A percentile compares a stretch with the other conserved stretches of the same genome.
phyloP scores from a whole-genome alignment of 2,329 filamentous ascomycete species.

The Neoscytalidium dimidiatum region DNA sequence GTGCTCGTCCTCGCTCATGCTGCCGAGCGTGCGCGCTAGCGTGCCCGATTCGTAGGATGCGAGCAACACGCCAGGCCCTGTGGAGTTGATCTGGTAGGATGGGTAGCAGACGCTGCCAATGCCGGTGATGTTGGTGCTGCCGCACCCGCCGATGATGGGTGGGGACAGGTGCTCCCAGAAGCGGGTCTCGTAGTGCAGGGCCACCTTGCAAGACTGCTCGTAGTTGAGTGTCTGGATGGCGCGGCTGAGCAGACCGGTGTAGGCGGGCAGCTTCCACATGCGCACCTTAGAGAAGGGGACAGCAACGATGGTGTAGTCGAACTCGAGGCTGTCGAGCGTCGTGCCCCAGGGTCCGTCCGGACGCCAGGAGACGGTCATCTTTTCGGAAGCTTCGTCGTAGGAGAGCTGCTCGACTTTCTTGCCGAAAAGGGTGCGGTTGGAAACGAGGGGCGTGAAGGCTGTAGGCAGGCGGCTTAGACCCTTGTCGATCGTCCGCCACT shows the following conservation, averaged over 20 bases:
- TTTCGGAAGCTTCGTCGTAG: conserved; percentile 53
- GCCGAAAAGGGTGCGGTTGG: conserved; percentile 58
- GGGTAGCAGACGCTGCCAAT: conserved; percentile 68
- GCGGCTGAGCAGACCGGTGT: conserved; percentile 51
- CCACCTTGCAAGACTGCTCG: conserved; percentile 57
- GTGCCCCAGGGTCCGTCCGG: conserved; percentile 46
- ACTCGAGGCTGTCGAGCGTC: conserved; percentile 51
- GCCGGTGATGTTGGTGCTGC: conserved; percentile 60
- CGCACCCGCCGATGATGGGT: conserved; percentile 67
- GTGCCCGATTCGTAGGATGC: conserved; percentile 58
- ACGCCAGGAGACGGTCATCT: conserved; percentile 62
- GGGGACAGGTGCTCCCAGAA: conserved; percentile 58
- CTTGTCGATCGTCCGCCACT: conserved; percentile 67
- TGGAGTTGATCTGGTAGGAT: conserved; percentile 65
- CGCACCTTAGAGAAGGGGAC: conserved; percentile 66
- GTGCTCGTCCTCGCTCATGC: conserved; percentile 60
- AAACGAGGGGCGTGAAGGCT: conserved; percentile 64
- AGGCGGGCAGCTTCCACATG: conserved; percentile 60
- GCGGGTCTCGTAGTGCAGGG: conserved; percentile 67
- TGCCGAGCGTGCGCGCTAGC: conserved; percentile 47
- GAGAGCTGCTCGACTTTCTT: conserved; percentile 59
- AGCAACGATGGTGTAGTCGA: conserved; percentile 68
- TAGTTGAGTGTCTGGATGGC: conserved; percentile 55
- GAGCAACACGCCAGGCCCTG: conserved; percentile 63
- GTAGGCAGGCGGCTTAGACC: conserved; percentile 60